Percentiles rank a stretch among this genome's conserved stretches.
Evolutionary conservation across 1,139 yeast species (phyloP).

Genomic region (Wickerhamiella pararugosa): DNA sequence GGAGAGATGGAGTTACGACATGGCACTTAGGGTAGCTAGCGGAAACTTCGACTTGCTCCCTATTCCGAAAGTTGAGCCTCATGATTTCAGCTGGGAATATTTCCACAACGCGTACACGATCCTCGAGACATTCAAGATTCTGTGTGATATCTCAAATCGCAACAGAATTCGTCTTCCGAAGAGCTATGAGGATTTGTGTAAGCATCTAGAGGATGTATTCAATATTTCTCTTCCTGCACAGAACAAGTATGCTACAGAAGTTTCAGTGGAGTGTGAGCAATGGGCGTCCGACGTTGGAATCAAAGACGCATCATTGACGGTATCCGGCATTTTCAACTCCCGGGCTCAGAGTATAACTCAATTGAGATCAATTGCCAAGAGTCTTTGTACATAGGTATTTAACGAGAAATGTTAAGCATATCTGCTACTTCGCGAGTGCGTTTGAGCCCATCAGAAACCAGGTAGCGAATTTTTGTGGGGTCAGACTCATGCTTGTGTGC

Average conservation of each 20-base stretch:
- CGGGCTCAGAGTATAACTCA: too few species aligned
- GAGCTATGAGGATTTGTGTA: too few species aligned
- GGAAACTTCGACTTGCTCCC: slow-evolving; percentile 1
- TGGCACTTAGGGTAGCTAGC: slow-evolving; percentile 10
- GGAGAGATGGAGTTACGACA: slow-evolving; percentile 26
- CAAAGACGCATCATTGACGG: too few species aligned
- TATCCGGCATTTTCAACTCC: too few species aligned
- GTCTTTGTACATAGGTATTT: too few species aligned
- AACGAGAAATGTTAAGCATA: slow-evolving; percentile 8
- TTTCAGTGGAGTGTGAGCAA: too few species aligned
- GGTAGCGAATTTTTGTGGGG: slow-evolving; percentile 21
- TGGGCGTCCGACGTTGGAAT: too few species aligned
- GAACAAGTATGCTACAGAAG: too few species aligned
- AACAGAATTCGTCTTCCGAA: background rate
- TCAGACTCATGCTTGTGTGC: slow-evolving; percentile 21
- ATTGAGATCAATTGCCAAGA: too few species aligned
- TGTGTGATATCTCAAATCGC: slow-evolving; percentile 7
- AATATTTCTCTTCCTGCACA: too few species aligned
- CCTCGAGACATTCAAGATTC: slow-evolving; percentile 20
- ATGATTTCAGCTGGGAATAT: slow-evolving; percentile 18
- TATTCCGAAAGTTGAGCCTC: background rate
- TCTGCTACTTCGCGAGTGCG: slow-evolving; percentile 23
- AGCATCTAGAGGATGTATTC: too few species aligned
- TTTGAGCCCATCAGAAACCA: slow-evolving; percentile 24
- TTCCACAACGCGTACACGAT: slow-evolving; percentile 20